Percentiles rank a stretch among this genome's conserved stretches.
These are phyloP conservation scores for Vigna radiata DNA, from an alignment of 306 rosid genomes.

Conservation along the genomic window DNA sequence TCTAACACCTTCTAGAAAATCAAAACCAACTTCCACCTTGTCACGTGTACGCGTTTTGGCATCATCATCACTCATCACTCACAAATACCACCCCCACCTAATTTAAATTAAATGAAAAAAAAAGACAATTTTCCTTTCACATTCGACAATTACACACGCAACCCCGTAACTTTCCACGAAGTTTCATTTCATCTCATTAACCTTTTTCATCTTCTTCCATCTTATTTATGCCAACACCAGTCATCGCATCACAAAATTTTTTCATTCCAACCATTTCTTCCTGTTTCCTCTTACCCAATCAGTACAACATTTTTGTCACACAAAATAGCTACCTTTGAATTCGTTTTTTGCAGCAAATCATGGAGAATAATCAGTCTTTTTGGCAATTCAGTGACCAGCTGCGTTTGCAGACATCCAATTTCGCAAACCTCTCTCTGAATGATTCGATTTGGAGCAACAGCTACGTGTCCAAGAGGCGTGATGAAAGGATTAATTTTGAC, in stretches of 20 bases:
- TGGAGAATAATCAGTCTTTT: constrained; percentile 61
- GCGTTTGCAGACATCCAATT: constrained; percentile 64
- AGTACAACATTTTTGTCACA: background rate
- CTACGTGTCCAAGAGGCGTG: constrained; percentile 57
- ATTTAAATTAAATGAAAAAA: background rate
- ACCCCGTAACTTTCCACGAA: constrained; percentile 25
- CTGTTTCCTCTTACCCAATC: background rate
- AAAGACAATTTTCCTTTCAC: constrained; percentile 34
- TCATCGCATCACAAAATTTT: background rate
- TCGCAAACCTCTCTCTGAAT: constrained; percentile 72
- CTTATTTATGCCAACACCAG: constrained; percentile 16
- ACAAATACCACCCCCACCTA: constrained; percentile 41
- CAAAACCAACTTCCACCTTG: constrained; percentile 41
- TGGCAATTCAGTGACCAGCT: constrained; percentile 97
- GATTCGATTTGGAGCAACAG: constrained; percentile 95
- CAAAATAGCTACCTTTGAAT: background rate
- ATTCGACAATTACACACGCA: constrained; percentile 42
- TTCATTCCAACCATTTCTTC: constrained; percentile 12
- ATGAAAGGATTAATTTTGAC: constrained; percentile 72
- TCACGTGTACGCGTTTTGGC: constrained; percentile 49
- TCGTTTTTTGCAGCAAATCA: background rate
- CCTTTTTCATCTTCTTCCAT: background rate
- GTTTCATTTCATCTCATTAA: constrained; percentile 29
- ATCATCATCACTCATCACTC: constrained; percentile 42
- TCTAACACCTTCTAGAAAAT: constrained; percentile 44